Percentiles rank a stretch among this genome's conserved stretches.
Evolutionary conservation across 768 basidiomycete species (phyloP).

Genomic region (Clitopilus hobsonii): DNA sequence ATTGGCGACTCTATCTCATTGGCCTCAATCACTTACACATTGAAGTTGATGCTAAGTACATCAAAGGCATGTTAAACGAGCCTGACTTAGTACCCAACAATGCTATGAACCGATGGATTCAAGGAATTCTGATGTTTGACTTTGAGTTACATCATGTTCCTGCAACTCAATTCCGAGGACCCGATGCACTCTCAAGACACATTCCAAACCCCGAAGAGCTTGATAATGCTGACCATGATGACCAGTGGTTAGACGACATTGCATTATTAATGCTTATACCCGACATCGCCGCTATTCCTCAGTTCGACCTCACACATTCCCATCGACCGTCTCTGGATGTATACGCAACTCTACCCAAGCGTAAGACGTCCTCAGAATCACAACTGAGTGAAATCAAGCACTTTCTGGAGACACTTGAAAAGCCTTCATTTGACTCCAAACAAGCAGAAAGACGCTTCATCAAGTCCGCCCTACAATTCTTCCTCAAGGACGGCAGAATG

Average conservation of each 20-base stretch:
- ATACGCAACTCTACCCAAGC: neutral
- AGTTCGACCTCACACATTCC: too few relatives aligned
- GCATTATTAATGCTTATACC: neutral
- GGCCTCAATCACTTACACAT: conserved; percentile 19
- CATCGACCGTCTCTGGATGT: neutral
- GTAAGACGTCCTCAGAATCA: neutral
- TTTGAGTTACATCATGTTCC: conserved; percentile 33
- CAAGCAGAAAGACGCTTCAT: neutral
- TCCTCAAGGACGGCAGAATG: neutral
- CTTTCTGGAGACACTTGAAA: neutral
- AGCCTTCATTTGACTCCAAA: neutral
- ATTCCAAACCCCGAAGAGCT: neutral
- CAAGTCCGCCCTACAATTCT: neutral
- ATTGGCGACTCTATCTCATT: conserved; percentile 15
- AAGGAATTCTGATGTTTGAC: conserved; percentile 29
- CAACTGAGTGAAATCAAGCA: neutral
- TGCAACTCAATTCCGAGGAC: conserved; percentile 10
- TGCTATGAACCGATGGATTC: conserved; percentile 37
- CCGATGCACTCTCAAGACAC: neutral
- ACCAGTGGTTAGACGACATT: neutral
- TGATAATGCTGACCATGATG: neutral
- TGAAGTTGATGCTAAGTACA: conserved; percentile 25
- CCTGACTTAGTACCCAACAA: conserved; percentile 31
- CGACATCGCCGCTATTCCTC: too few relatives aligned
- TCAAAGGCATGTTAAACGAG: conserved; percentile 33